A percentile compares a stretch with the other conserved stretches of the same genome.
phyloP scores from a whole-genome alignment of 441 rosid species.

The Syzygium syzygioides region DNA sequence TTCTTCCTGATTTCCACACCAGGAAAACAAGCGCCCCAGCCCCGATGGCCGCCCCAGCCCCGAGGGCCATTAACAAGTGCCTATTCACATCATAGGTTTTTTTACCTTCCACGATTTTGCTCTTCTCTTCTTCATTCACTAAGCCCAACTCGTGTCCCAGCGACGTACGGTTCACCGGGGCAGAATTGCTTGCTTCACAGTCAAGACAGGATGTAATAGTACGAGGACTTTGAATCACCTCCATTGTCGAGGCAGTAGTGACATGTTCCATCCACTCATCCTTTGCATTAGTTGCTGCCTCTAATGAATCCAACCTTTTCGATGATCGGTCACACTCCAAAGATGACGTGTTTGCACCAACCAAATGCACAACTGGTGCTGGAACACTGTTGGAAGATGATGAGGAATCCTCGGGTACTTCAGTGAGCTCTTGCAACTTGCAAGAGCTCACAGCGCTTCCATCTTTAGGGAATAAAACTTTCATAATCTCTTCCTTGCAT shows the following conservation, averaged over 20 bases:
- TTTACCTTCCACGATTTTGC: neutral
- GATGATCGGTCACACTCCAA: neutral
- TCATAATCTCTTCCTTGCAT: conserved; percentile 18
- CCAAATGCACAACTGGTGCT: neutral
- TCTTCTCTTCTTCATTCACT: neutral
- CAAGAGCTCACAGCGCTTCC: neutral
- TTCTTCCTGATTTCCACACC: too few relatives aligned
- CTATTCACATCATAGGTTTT: neutral
- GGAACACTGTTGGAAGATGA: neutral
- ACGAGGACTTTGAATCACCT: too few relatives aligned
- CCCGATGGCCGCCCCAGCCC: too few relatives aligned
- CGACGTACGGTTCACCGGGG: neutral
- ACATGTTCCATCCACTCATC: too few relatives aligned
- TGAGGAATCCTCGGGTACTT: neutral
- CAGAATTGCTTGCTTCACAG: too few relatives aligned
- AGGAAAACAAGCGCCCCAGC: too few relatives aligned
- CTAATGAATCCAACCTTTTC: too few relatives aligned
- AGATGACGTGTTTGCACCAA: neutral
- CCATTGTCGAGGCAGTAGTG: too few relatives aligned
- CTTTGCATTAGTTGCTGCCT: too few relatives aligned
- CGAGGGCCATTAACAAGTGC: neutral
- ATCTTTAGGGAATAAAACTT: conserved; percentile 16
- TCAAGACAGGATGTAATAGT: too few relatives aligned
- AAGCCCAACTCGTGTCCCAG: neutral
- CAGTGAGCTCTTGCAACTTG: neutral